These are phyloP conservation scores for Ophiocordyceps robertsii DNA, from an alignment of 2,329 filamentous ascomycete species.

Conservation along the genomic window DNA sequence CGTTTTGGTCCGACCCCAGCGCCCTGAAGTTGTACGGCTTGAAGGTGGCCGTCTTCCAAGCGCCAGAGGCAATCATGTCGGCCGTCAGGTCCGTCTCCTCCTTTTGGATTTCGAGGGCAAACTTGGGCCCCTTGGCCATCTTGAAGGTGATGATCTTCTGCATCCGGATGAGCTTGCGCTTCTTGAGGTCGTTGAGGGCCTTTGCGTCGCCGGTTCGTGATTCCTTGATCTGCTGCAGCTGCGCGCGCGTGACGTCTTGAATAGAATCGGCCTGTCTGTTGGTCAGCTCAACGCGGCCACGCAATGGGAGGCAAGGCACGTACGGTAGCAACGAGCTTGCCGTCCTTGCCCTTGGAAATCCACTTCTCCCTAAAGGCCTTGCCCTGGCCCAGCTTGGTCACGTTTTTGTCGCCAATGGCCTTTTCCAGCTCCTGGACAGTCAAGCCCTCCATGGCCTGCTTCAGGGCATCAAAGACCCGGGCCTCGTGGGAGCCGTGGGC, in stretches of 20 bases:
- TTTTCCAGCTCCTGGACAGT: conserved; percentile 62
- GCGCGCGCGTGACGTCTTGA: conserved; percentile 63
- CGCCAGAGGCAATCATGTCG: conserved; percentile 77
- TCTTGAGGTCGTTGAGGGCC: conserved; percentile 68
- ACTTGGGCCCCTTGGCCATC: conserved; percentile 75
- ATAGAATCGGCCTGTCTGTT: conserved; percentile 51
- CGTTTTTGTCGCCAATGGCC: conserved; percentile 58
- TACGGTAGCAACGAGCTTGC: conserved; percentile 40
- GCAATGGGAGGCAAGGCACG: conserved; percentile 8
- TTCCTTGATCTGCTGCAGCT: conserved; percentile 60
- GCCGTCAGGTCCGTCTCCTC: conserved; percentile 92
- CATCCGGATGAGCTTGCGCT: conserved; percentile 76
- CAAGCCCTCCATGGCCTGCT: conserved; percentile 62
- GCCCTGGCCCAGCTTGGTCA: conserved; percentile 75
- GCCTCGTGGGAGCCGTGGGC: conserved; percentile 70
- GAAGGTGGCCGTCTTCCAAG: conserved; percentile 87
- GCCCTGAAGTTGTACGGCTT: conserved; percentile 72
- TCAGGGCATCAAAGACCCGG: conserved; percentile 65
- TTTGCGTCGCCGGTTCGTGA: conserved; percentile 63
- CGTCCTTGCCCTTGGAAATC: conserved; percentile 49
- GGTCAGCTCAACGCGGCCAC: background rate
- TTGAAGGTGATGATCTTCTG: conserved; percentile 79
- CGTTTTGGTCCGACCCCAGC: conserved; percentile 45
- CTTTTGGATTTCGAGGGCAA: conserved; percentile 74
- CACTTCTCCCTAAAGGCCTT: conserved; percentile 81